Conservation (phyloP, 495 filamentous ascomycete species). For the Aspergillus ostianus region DNA sequence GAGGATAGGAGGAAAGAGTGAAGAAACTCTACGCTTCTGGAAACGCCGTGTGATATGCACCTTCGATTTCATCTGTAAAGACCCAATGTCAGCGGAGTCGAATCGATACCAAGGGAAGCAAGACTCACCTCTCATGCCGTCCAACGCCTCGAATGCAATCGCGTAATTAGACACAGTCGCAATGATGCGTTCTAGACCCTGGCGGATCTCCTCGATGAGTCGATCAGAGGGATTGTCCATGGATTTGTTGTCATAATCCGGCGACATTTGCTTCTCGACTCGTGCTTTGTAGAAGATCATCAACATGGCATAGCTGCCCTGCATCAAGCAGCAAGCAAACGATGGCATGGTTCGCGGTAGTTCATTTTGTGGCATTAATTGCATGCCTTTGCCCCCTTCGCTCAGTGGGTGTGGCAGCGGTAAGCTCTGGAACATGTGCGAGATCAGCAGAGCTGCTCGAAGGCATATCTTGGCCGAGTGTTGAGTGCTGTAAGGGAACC, state of each 20-base stretch:
- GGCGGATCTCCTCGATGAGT: constrained; percentile 52
- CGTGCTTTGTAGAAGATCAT: constrained; percentile 54
- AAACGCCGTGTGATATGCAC: constrained; percentile 48
- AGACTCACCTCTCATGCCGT: constrained; percentile 58
- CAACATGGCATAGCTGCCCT: constrained; percentile 59
- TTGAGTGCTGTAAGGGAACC: constrained; percentile 52
- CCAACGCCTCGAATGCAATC: constrained; percentile 58
- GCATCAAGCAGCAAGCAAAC: constrained; percentile 63
- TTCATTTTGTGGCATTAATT: constrained; percentile 21
- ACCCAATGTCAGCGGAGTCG: constrained; percentile 9
- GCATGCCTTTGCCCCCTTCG: constrained; percentile 20
- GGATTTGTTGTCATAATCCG: constrained; percentile 34
- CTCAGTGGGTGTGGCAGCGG: constrained; percentile 47
- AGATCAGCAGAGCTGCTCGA: constrained; percentile 49
- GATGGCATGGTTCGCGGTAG: constrained; percentile 58
- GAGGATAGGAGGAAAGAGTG: constrained; percentile 1
- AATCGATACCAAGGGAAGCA: constrained; percentile 2
- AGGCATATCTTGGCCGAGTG: constrained; percentile 56
- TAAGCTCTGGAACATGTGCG: constrained; percentile 49
- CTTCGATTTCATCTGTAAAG: constrained; percentile 42
- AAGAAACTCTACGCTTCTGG: constrained; percentile 16
- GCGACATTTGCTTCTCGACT: constrained; percentile 45
- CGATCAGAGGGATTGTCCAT: constrained; percentile 36
- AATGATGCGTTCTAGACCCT: constrained; percentile 51
- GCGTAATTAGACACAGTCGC: constrained; percentile 54